Base-by-base conservation (phyloP, 2,329 filamentous ascomycete genomes). In the Fusarium sp. region DNA sequence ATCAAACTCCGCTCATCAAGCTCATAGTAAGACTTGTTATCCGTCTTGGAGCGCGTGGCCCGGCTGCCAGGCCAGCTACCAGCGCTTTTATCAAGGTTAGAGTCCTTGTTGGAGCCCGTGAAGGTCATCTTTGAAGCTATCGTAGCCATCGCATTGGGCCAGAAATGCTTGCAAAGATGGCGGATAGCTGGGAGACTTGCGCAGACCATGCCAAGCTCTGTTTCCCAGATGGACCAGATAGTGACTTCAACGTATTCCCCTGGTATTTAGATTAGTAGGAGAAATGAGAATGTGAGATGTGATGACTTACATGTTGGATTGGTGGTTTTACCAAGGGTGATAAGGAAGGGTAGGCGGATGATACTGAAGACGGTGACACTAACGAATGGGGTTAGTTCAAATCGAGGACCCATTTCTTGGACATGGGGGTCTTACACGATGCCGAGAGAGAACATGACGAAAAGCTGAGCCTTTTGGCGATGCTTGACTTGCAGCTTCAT, bases 221-320 rank as follows among this genome's bases (percentile, higher is more conserved):
- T 72, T 22, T 72, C 70, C 70, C 70, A 72, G 34, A 72, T 72
- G 2, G 70, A 72, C 70, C 70, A 72, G 4, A 72, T 72, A 1
- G 70, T 72, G 5, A 72, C 70, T 13, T 72, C 70, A 3, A 63
- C 48, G 13, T 67, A 64, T 12, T 70, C 68, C 68, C 67, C 67
- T 70, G 18, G 0, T 1, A 15, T 7, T 7, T 6, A 8, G 34
- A 3, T 64, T 24, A 70, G 67, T 13, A 4, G 9, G 1, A 10
- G 6, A 29, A 15, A 11, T 13, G 12, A 16, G 3, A 4, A 8
- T 4, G 3, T 5, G 10, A 12, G 20, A 18, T 13, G 10, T 18
- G 12, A 12, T 4, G 4, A 44, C 67, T 67, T 48, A 70, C 68
- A 70, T 11, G 68, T 70, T 6, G 68, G 68, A 8, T 70, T 70